phyloP scores from a whole-genome alignment of 1,139 yeast genomes.

The Maudiozyma humilis region DNA sequence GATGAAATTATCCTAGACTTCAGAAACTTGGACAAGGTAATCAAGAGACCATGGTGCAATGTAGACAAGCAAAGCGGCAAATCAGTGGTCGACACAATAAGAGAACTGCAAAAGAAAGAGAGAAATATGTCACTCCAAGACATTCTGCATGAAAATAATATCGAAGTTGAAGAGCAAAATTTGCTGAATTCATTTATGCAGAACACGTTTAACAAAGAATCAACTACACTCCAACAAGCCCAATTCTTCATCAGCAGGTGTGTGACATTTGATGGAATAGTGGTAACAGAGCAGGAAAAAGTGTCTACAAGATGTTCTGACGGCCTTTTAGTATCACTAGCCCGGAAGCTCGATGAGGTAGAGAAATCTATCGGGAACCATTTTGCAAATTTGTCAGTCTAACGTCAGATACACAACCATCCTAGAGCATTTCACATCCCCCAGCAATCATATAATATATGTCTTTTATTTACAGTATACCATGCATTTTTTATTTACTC shows the following conservation, averaged over 20 bases:
- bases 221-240: slow-evolving; percentile 29
- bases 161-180: slow-evolving; percentile 27
- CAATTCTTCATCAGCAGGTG: slow-evolving; percentile 32
- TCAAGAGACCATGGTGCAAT: slow-evolving; percentile 33
- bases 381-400: slow-evolving; percentile 26
- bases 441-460: neutral
- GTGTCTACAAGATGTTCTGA: slow-evolving; percentile 38
- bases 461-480: neutral
- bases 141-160: slow-evolving; percentile 18
- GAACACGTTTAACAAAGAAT: slow-evolving; percentile 21
- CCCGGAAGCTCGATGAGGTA: slow-evolving; percentile 35
- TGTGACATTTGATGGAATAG: slow-evolving; percentile 34
- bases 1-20: slow-evolving; percentile 28
- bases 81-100: slow-evolving; percentile 27
- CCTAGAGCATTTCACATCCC: too few species aligned
- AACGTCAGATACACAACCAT: neutral
- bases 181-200: slow-evolving; percentile 21
- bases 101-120: slow-evolving; percentile 21
- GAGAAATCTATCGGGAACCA: slow-evolving; percentile 32
- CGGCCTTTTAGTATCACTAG: slow-evolving; percentile 38
- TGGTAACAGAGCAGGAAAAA: slow-evolving; percentile 37
- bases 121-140: slow-evolving; percentile 20
- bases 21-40: slow-evolving; percentile 24
- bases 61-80: slow-evolving; percentile 28
- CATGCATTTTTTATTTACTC: neutral